Percentiles rank a stretch among this genome's conserved stretches.
Evolutionary conservation across 2,329 filamentous ascomycete genomes (phyloP).

Genomic region (Neurospora sp.): DNA sequence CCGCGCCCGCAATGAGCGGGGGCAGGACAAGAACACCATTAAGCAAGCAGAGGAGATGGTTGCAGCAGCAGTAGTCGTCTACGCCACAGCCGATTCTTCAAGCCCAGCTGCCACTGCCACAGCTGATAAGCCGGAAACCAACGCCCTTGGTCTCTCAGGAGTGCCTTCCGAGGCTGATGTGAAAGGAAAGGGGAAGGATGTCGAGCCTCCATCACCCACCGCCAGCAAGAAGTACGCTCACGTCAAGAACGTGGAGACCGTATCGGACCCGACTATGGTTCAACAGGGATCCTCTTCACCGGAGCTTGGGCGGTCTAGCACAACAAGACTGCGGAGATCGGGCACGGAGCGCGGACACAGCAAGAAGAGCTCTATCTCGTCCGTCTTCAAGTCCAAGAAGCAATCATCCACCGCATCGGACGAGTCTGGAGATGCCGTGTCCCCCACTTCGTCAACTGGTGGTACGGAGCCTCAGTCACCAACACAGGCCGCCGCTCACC

Average conservation of each 20-base stretch:
- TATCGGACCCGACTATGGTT: constrained; percentile 18
- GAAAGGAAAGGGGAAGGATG: constrained; percentile 19
- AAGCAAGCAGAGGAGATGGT: constrained; percentile 41
- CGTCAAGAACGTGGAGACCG: constrained; percentile 20
- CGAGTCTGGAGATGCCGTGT: background rate
- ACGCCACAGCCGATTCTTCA: constrained; percentile 39
- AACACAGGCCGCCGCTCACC: constrained; percentile 2
- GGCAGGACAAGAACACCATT: constrained; percentile 34
- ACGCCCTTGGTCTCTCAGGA: constrained; percentile 21
- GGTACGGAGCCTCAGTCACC: constrained; percentile 8
- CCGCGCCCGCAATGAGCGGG: constrained; percentile 32
- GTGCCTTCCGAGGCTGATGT: constrained; percentile 18
- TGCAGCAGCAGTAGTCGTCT: constrained; percentile 44
- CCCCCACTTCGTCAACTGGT: constrained; percentile 5
- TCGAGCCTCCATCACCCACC: constrained; percentile 12
- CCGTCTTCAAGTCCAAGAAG: constrained; percentile 10
- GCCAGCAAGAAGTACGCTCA: constrained; percentile 22
- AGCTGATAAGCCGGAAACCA: constrained; percentile 19
- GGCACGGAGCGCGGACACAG: constrained; percentile 6
- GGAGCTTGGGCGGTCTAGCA: constrained; percentile 18
- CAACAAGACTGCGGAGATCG: constrained; percentile 11
- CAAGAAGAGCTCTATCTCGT: constrained; percentile 9
- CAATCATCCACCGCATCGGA: background rate
- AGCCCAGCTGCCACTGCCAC: constrained; percentile 30
- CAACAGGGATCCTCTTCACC: constrained; percentile 6